These are phyloP conservation scores for Alternaria sp. DNA, from an alignment of 2,329 filamentous ascomycete species.

Conservation along the genomic window DNA sequence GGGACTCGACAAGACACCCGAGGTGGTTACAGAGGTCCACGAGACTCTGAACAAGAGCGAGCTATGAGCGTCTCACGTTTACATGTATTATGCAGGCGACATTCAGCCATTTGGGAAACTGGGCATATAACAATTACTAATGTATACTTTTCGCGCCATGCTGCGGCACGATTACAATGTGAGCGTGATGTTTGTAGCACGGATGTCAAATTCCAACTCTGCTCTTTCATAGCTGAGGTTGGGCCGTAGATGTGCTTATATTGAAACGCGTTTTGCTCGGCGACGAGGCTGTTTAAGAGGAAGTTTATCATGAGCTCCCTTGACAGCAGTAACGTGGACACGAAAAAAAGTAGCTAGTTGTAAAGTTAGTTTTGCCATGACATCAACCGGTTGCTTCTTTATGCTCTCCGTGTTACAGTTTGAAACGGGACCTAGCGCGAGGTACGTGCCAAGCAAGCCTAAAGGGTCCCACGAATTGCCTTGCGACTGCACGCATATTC, in stretches of 20 bases:
- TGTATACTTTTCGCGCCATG: slow-evolving; percentile 21
- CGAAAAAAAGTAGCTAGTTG: not conserved
- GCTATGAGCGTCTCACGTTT: slow-evolving; percentile 45
- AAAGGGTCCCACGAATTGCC: slow-evolving; percentile 21
- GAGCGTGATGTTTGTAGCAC: slow-evolving; percentile 68
- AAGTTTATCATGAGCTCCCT: slow-evolving; percentile 17
- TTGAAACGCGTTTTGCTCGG: slow-evolving; percentile 39
- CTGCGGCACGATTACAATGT: not conserved
- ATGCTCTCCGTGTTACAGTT: slow-evolving; percentile 3
- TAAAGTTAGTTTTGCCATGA: slow-evolving; percentile 71
- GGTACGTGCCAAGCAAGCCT: slow-evolving; percentile 14
- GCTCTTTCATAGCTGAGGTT: slow-evolving; percentile 82
- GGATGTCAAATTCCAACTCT: slow-evolving; percentile 99
- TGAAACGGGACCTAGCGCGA: slow-evolving; percentile 29
- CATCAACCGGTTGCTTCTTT: slow-evolving; percentile 17
- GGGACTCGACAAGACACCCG: slow-evolving; percentile 25
- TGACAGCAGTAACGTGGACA: slow-evolving; percentile 35
- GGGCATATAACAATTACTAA: slow-evolving; percentile 36
- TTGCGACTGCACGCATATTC: slow-evolving; percentile 36
- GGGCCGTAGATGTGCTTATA: slow-evolving; percentile 95
- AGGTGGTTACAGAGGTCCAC: slow-evolving; percentile 28
- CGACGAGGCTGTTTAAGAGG: slow-evolving; percentile 35
- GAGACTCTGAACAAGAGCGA: slow-evolving; percentile 50
- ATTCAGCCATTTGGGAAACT: slow-evolving; percentile 21
- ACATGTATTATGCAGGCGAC: slow-evolving; percentile 45